A percentile compares a stretch with the other conserved stretches of the same genome.
Conservation (phyloP, 345 rosid genomes). For the Pistacia vera region DNA sequence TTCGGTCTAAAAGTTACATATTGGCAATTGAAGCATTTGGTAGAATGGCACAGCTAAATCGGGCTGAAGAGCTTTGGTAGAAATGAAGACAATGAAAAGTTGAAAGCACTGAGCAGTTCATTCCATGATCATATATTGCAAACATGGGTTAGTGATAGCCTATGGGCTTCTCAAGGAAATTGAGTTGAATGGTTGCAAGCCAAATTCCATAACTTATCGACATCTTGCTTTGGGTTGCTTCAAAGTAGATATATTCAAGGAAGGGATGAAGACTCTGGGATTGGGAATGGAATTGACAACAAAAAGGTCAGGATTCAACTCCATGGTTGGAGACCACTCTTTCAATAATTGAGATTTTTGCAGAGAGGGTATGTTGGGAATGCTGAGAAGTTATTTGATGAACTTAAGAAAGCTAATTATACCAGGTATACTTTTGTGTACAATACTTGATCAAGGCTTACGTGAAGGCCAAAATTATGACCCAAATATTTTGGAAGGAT, state of each 20-base stretch:
- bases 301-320: constrained; percentile 58
- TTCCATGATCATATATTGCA: constrained; percentile 73
- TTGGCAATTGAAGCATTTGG: constrained; percentile 82
- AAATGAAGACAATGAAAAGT: constrained; percentile 60
- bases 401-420: constrained; percentile 66
- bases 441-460: constrained; percentile 83
- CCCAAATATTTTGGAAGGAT: constrained; percentile 81
- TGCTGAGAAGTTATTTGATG: constrained; percentile 76
- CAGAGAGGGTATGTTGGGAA: constrained; percentile 72
- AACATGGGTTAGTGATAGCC: constrained; percentile 63
- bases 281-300: constrained; percentile 48
- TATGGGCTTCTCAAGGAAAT: constrained; percentile 64
- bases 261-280: constrained; percentile 71
- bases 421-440: constrained; percentile 73
- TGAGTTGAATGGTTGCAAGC: constrained; percentile 52
- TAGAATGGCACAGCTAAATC: constrained; percentile 50
- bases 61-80: constrained; percentile 86
- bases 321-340: constrained; percentile 93
- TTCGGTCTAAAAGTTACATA: constrained; percentile 64
- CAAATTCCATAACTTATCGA: constrained; percentile 78
- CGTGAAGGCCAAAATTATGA: constrained; percentile 71
- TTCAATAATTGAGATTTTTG: constrained; percentile 66
- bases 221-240: constrained; percentile 92
- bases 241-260: constrained; percentile 57
- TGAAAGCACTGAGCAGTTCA: constrained; percentile 76